Conservation (phyloP, 2,329 filamentous ascomycete genomes). For the Ophioceras dolichostomum region DNA sequence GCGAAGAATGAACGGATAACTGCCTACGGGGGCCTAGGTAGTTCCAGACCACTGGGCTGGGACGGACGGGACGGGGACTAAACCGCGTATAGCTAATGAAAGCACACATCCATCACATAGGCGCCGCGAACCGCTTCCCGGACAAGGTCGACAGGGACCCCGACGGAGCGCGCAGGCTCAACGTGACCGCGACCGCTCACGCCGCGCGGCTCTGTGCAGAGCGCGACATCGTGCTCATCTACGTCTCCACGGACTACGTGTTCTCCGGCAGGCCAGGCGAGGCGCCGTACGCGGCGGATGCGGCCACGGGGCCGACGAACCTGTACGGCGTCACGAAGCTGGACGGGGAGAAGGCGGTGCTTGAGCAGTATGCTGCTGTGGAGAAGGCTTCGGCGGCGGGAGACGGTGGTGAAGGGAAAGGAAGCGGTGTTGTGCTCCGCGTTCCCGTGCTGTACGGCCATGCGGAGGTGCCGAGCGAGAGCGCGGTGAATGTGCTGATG, state of each 20-base stretch:
- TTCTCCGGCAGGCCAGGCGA: slow-evolving; percentile 65
- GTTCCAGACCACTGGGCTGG: too few relatives aligned
- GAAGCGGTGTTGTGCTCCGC: slow-evolving; percentile 56
- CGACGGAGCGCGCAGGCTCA: slow-evolving; percentile 58
- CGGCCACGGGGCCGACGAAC: slow-evolving; percentile 59
- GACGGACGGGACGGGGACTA: too few relatives aligned
- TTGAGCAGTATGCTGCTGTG: slow-evolving; percentile 44
- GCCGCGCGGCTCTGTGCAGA: slow-evolving; percentile 55
- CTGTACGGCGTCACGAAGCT: slow-evolving; percentile 55
- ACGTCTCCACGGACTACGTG: slow-evolving; percentile 76
- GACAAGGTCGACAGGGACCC: slow-evolving; percentile 77
- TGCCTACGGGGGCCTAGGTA: too few relatives aligned
- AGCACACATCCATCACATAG: slow-evolving; percentile 31
- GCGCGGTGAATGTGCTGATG: slow-evolving; percentile 72
- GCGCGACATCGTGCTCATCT: slow-evolving; percentile 53
- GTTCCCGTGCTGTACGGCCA: slow-evolving; percentile 78
- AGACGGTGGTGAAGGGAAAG: slow-evolving; percentile 24
- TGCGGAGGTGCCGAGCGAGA: slow-evolving; percentile 59
- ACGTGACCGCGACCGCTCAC: slow-evolving; percentile 55
- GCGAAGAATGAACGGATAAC: background rate
- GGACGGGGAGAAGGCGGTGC: slow-evolving; percentile 49
- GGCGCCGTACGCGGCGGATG: slow-evolving; percentile 63
- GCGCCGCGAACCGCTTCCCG: slow-evolving; percentile 78
- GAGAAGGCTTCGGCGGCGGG: slow-evolving; percentile 9
- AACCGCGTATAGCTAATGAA: background rate